Conservation (phyloP, 1,139 yeast genomes). For the Tardiomyces depauwii region DNA sequence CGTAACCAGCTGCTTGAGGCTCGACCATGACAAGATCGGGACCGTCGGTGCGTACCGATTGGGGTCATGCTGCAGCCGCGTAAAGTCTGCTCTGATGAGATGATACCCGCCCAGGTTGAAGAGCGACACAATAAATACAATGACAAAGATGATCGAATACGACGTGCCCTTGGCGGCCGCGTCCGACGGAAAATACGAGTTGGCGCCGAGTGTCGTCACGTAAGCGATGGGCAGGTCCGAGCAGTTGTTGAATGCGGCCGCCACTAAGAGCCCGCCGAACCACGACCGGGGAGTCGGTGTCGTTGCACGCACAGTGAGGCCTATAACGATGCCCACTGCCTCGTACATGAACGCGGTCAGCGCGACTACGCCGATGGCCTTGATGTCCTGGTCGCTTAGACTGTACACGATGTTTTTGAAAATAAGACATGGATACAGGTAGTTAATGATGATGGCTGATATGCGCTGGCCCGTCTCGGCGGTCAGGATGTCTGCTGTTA, state of each 20-base stretch:
- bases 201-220: conserved; percentile 65
- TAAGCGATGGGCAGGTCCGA: conserved; percentile 88
- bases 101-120: conserved; percentile 70
- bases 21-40: conserved; percentile 8
- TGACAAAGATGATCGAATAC: conserved; percentile 68
- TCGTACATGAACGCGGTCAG: conserved; percentile 46
- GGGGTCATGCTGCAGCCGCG: conserved; percentile 7
- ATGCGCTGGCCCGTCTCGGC: conserved; percentile 59
- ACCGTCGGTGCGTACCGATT: conserved; percentile 11
- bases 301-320: conserved; percentile 20
- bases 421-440: conserved; percentile 66
- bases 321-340: conserved; percentile 21
- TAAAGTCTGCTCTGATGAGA: conserved; percentile 61
- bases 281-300: conserved; percentile 57
- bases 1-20: neutral
- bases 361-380: conserved; percentile 62
- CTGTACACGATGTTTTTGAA: conserved; percentile 66
- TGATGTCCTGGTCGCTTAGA: conserved; percentile 60
- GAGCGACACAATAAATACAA: conserved; percentile 57
- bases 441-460: conserved; percentile 59
- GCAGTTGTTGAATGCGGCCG: conserved; percentile 52
- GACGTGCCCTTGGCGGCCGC: conserved; percentile 78
- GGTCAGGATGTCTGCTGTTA: conserved; percentile 34
- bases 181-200: conserved; percentile 43
- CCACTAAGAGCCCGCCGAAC: conserved; percentile 66